Evolutionary conservation across 1,284 basidiomycete species (phyloP).

Genomic region (Rhodotorula mucilaginosa): DNA sequence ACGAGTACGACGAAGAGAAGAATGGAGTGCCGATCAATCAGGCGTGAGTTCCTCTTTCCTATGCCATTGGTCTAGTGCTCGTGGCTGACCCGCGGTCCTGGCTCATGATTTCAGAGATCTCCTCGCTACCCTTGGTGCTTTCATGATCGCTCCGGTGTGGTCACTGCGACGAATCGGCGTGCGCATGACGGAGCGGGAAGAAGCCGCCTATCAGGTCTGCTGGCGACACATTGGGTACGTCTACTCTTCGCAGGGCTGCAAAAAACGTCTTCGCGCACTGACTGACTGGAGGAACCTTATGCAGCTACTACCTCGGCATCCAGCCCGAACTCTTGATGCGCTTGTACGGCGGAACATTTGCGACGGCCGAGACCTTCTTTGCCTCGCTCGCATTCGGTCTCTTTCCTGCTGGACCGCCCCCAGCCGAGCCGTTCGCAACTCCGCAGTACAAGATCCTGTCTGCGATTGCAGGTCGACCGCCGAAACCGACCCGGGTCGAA

Average conservation of each 20-base stretch:
- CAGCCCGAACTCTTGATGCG: constrained; percentile 20
- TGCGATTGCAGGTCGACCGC: constrained; percentile 36
- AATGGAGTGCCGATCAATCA: constrained; percentile 43
- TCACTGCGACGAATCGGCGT: constrained; percentile 33
- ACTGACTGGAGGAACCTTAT: not conserved
- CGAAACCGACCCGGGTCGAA: constrained; percentile 15
- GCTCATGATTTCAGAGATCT: constrained; percentile 29
- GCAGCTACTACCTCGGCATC: constrained; percentile 43
- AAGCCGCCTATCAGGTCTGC: constrained; percentile 30
- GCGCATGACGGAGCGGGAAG: constrained; percentile 26
- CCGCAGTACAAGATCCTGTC: constrained; percentile 41
- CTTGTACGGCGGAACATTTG: constrained; percentile 27
- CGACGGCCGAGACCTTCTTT: constrained; percentile 36
- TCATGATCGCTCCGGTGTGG: constrained; percentile 44
- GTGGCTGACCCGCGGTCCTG: not conserved
- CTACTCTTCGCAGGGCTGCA: no score
- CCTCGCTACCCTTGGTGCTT: constrained; percentile 39
- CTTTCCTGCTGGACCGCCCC: constrained; percentile 26
- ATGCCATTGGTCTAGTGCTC: no score
- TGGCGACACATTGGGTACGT: constrained; percentile 42
- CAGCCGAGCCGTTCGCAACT: constrained; percentile 24
- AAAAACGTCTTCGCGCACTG: not conserved
- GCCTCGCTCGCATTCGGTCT: constrained; percentile 41
- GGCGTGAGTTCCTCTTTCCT: constrained; percentile 25
- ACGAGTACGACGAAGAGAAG: constrained; percentile 34